Base-by-base conservation (phyloP, 2,329 filamentous ascomycete species). In the Thelonectria discophora region DNA sequence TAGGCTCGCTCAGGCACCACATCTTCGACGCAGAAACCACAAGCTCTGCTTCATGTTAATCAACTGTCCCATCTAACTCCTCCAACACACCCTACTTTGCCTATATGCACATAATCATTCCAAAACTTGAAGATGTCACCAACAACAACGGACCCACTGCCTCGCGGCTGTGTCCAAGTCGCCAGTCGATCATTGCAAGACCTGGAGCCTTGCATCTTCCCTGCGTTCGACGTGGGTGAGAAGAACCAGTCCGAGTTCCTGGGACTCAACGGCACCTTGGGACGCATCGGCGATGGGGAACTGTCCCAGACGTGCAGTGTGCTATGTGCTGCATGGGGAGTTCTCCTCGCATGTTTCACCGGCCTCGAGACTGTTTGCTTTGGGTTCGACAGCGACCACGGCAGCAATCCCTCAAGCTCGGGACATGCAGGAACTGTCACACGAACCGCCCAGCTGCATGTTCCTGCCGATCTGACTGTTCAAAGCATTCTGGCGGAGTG, bases 301-400 rank as follows among this genome's bases (percentile, higher is more conserved):
- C 45, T 48, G 11, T 5, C 37, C 10, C 48, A 65, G 30, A 50
- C 52, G 15, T 67, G 61, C 49, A 46, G 48, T 24, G 47, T 58
- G 8, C 27, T 71, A 3, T 60, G 58, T 4, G 45, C 54, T 15
- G 37, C 65, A n/a, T 67, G 65, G 65, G 65, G 50, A 18, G 30
- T 68, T 21, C 58, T 70, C 11, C 61, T 70, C 34, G 52, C 20
- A 10, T 66, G 63, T 51, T 70, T 66, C 63, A 70, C 66, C 5
- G 68, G 68, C 12, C 55, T 69, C 2, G 68, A 70, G 3, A 24
- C 43, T 30, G 65, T 69, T 10, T 66, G 65, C 3, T 69, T 70
- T 6, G 68, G 58, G 5, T 62, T 63, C 20, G 21, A 56, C 9
- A 59, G 63, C 37, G 18, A 60, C 40, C 58, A 67, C 52, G n/a